Evolutionary conservation across 805 yeast species (phyloP).

Genomic region (Metschnikowia borealis): DNA sequence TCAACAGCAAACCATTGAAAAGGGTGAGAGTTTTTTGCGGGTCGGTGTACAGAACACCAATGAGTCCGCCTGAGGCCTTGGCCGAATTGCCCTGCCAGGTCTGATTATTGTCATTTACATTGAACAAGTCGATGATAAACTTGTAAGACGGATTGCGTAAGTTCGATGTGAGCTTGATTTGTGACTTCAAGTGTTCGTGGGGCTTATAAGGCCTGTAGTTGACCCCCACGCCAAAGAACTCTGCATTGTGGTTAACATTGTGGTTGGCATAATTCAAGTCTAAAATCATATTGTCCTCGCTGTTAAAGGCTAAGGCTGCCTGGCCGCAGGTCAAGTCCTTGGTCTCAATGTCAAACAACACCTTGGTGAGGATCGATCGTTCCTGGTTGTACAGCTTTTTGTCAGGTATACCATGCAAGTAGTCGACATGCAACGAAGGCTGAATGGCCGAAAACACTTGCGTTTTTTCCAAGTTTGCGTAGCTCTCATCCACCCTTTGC

Average conservation of each 20-base stretch:
- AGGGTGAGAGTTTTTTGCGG: conserved; percentile 23
- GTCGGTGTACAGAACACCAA: conserved; percentile 45
- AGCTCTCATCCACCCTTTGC: conserved; percentile 27
- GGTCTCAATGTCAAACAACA: conserved; percentile 38
- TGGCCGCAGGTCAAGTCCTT: conserved; percentile 34
- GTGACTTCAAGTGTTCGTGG: conserved; percentile 44
- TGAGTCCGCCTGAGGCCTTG: conserved; percentile 46
- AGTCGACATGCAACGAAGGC: conserved; percentile 41
- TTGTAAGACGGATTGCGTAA: conserved; percentile 45
- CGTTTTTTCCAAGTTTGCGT: conserved; percentile 37
- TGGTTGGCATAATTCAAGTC: conserved; percentile 39
- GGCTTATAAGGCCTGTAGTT: conserved; percentile 51
- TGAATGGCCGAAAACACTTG: conserved; percentile 42
- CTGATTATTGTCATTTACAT: conserved; percentile 42
- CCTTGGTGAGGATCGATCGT: conserved; percentile 44
- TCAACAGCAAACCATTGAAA: conserved; percentile 55
- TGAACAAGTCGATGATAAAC: conserved; percentile 31
- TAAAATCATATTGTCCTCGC: conserved; percentile 36
- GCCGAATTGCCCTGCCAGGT: conserved; percentile 52
- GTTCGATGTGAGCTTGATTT: conserved; percentile 40
- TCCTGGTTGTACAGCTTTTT: conserved; percentile 31
- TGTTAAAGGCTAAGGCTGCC: conserved; percentile 33
- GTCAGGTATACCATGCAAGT: conserved; percentile 23
- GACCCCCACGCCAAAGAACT: conserved; percentile 47
- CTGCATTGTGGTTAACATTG: conserved; percentile 47